Evolutionary conservation across 2,329 filamentous ascomycete species (phyloP).

Genomic region (Davidsoniella virescens): DNA sequence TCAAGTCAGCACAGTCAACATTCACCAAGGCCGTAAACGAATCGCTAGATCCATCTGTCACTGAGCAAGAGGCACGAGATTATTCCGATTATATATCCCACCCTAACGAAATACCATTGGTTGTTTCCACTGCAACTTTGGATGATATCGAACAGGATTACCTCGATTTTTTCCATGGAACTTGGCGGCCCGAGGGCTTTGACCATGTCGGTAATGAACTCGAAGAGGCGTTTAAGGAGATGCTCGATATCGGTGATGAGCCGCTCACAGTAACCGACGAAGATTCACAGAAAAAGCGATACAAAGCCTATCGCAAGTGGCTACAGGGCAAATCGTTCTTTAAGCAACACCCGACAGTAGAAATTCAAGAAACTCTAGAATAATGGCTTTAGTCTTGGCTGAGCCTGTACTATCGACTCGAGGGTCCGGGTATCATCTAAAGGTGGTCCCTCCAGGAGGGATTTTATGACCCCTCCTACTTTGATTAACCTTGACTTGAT

Average conservation of each 20-base stretch:
- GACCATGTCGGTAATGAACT: slow-evolving; percentile 22
- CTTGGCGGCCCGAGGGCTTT: slow-evolving; percentile 44
- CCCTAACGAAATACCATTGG: slow-evolving; percentile 73
- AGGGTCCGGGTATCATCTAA: neutral
- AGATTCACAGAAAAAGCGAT: slow-evolving; percentile 80
- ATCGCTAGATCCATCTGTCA: slow-evolving; percentile 73
- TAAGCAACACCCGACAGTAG: slow-evolving; percentile 61
- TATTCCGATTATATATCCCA: slow-evolving; percentile 82
- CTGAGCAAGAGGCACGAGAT: slow-evolving; percentile 59
- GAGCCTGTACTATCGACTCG: neutral
- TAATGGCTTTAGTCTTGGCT: slow-evolving; percentile 2
- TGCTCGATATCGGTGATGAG: slow-evolving; percentile 62
- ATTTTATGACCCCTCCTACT: neutral
- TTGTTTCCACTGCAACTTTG: slow-evolving; percentile 52
- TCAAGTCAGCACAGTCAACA: slow-evolving; percentile 72
- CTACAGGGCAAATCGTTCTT: slow-evolving; percentile 87
- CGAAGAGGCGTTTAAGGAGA: slow-evolving; percentile 51
- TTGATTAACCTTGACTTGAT: neutral
- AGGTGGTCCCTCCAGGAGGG: neutral
- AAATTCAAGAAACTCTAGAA: slow-evolving; percentile 4
- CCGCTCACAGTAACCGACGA: slow-evolving; percentile 77
- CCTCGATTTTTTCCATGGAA: slow-evolving; percentile 61
- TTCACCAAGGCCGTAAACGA: slow-evolving; percentile 73
- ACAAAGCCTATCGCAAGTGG: slow-evolving; percentile 95
- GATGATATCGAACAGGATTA: slow-evolving; percentile 51